A percentile compares a stretch with the other conserved stretches of the same genome.
Evolutionary conservation across 257 asterid species (phyloP).

Genomic region (Thymus quinquecostatus): DNA sequence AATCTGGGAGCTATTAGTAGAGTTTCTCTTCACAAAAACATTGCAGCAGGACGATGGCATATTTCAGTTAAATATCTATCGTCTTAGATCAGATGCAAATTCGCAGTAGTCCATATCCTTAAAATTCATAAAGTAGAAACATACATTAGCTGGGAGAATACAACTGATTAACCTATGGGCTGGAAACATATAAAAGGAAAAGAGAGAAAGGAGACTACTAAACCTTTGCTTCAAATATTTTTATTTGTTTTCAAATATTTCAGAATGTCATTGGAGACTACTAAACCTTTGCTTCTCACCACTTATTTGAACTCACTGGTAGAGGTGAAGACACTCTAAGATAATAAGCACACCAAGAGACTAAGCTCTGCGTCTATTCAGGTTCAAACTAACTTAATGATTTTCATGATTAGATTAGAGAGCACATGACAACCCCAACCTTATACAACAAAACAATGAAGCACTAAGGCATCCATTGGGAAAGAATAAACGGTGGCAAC

Average conservation of each 20-base stretch:
- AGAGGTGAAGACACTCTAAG: neutral
- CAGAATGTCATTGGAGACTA: neutral
- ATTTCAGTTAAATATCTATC: neutral
- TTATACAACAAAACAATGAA: conserved; percentile 8
- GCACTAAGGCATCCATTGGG: conserved; percentile 22
- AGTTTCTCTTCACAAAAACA: conserved; percentile 21
- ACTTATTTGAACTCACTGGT: neutral
- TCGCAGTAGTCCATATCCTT: conserved; percentile 6
- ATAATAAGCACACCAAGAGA: conserved; percentile 8
- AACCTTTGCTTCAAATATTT: neutral
- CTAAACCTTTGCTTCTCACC: conserved; percentile 7
- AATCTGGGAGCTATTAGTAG: conserved; percentile 11
- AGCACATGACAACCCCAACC: conserved; percentile 13
- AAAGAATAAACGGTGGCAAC: conserved; percentile 12
- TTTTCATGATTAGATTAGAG: neutral
- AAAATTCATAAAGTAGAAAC: conserved; percentile 12
- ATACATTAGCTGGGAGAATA: conserved; percentile 20
- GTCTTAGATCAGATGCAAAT: conserved; percentile 7
- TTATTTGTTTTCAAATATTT: neutral
- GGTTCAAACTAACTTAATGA: conserved; percentile 5
- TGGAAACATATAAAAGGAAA: neutral
- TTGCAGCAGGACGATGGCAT: conserved; percentile 1
- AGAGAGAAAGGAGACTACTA: neutral
- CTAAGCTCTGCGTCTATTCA: conserved; percentile 14
- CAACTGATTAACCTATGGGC: conserved; percentile 12